Conservation (phyloP, 2,329 filamentous ascomycete genomes). For the Pestalotiopsis sp. region DNA sequence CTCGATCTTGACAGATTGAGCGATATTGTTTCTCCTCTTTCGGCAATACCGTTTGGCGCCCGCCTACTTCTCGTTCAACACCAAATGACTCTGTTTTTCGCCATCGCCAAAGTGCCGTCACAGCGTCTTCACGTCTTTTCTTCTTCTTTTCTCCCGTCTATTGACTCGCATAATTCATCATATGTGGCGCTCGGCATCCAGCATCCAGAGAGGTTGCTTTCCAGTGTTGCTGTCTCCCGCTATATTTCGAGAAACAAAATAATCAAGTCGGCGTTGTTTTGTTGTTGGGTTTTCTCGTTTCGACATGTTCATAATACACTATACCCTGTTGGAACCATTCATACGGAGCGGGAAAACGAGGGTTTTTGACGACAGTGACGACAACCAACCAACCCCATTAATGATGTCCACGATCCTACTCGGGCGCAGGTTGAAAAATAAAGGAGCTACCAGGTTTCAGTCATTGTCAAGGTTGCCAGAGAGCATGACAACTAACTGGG, state of each 20-base stretch:
- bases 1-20: background rate
- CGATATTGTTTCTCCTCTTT: background rate
- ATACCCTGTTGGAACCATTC: constrained; percentile 1
- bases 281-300: background rate
- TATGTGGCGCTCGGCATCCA: constrained; percentile 6
- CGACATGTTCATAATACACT: constrained; percentile 5
- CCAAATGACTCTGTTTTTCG: background rate
- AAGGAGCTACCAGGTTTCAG: constrained; percentile 9
- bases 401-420: constrained; percentile 10
- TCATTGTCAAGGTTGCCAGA: background rate
- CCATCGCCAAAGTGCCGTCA: background rate
- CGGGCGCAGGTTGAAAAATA: constrained; percentile 1
- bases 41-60: background rate
- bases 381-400: constrained; percentile 6
- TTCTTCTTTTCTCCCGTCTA: background rate
- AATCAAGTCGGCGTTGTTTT: background rate
- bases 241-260: background rate
- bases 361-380: constrained; percentile 3
- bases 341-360: background rate
- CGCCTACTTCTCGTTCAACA: background rate
- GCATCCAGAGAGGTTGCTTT: background rate
- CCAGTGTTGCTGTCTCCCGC: background rate
- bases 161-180: constrained; percentile 10
- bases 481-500: background rate
- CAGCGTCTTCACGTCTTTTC: constrained; percentile 2